Conservation (phyloP, 495 filamentous ascomycete species). For the Neurospora africana region DNA sequence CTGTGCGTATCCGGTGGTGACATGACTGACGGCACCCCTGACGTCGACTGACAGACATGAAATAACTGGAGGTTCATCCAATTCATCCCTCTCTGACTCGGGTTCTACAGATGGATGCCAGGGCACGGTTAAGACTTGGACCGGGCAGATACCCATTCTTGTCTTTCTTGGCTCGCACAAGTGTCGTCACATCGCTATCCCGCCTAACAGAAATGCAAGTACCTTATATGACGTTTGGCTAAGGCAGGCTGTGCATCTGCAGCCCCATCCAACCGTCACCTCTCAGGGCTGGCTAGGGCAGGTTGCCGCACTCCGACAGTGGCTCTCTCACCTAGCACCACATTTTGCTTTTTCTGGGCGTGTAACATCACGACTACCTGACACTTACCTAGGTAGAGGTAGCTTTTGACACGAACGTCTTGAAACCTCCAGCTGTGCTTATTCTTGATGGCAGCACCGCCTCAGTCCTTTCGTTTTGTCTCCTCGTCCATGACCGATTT, state of each 20-base stretch:
- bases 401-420: neutral
- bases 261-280: neutral
- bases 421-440: neutral
- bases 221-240: neutral
- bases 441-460: neutral
- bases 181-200: neutral
- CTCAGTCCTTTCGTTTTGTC: neutral
- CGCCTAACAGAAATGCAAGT: neutral
- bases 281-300: neutral
- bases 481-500: neutral
- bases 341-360: neutral
- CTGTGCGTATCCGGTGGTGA: neutral
- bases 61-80: too few species aligned
- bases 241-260: neutral
- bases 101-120: neutral
- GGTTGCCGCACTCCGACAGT: neutral
- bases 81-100: too few species aligned
- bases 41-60: neutral
- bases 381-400: too few species aligned
- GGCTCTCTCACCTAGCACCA: neutral
- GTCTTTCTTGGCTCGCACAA: neutral
- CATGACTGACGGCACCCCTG: neutral
- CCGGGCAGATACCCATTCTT: neutral
- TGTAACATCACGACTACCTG: neutral
- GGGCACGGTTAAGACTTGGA: neutral